Percentiles rank a stretch among this genome's conserved stretches.
These are phyloP conservation scores for Geoglossum glabrum DNA, from an alignment of 495 filamentous ascomycete genomes.

Conservation along the genomic window DNA sequence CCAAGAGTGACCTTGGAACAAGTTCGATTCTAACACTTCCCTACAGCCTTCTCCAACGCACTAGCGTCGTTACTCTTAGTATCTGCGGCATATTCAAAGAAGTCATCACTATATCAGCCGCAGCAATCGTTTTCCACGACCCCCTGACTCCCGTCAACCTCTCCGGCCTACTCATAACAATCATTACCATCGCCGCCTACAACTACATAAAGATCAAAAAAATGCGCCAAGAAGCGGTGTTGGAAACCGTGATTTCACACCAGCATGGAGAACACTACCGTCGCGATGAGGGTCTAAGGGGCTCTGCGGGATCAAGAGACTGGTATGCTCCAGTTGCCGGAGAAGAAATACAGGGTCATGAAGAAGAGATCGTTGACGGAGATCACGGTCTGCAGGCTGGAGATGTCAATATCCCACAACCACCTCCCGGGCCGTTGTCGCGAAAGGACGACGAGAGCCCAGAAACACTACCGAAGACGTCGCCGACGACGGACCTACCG, in stretches of 20 bases:
- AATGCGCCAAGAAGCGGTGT: constrained; percentile 54
- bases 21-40: not conserved
- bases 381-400: not conserved
- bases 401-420: too few relatives aligned
- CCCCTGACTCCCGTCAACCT: constrained; percentile 77
- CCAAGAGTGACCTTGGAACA: not conserved
- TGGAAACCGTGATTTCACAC: constrained; percentile 15
- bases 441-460: not conserved
- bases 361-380: not conserved
- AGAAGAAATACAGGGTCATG: not conserved
- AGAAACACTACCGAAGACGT: not conserved
- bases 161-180: constrained; percentile 70
- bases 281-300: not conserved
- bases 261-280: constrained; percentile 10
- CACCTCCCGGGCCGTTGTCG: not conserved
- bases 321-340: not conserved
- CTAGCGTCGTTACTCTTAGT: constrained; percentile 83
- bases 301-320: not conserved
- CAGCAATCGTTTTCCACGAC: constrained; percentile 76
- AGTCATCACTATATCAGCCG: constrained; percentile 85
- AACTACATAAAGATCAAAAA: constrained; percentile 86
- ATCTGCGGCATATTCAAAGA: constrained; percentile 99
- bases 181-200: constrained; percentile 67
- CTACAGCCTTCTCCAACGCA: constrained; percentile 53
- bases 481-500: too few relatives aligned